phyloP scores from a whole-genome alignment of 2,329 filamentous ascomycete genomes.

The Microsporum audouinii region DNA sequence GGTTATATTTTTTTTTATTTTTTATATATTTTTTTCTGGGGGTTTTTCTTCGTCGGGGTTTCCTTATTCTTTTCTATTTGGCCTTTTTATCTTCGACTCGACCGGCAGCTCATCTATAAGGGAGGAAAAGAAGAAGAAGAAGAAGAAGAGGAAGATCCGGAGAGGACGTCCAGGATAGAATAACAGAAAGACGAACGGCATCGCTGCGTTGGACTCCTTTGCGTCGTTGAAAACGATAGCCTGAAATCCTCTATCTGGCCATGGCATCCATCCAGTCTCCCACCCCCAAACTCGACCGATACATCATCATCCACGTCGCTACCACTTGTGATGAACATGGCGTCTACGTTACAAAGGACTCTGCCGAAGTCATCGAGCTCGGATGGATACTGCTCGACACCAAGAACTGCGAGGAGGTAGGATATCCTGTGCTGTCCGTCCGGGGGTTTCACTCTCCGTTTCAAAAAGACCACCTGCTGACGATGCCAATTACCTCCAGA shows the following conservation, averaged over 20 bases:
- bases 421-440: conserved; percentile 21
- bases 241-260: conserved; percentile 4
- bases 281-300: conserved; percentile 77
- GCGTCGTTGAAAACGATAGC: too few species aligned
- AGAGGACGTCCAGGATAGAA: too few species aligned
- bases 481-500: conserved; percentile 39
- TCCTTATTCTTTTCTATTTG: conserved; percentile 7
- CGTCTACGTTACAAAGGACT: conserved; percentile 98
- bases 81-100: background rate
- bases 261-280: conserved; percentile 37
- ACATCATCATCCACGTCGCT: conserved; percentile 95
- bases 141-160: too few species aligned
- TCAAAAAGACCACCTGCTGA: conserved; percentile 9
- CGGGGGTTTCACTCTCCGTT: conserved; percentile 1
- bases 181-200: too few species aligned
- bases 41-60: background rate
- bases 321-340: conserved; percentile 99
- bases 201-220: too few species aligned
- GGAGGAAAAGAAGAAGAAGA: too few species aligned
- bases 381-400: conserved; percentile 94
- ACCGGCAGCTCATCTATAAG: too few species aligned
- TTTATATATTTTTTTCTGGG: conserved; percentile 8
- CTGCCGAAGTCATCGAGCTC: conserved; percentile 96
- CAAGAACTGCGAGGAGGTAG: conserved; percentile 84
- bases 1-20: conserved; percentile 8